Conservation (phyloP, 2,329 filamentous ascomycete genomes). For the Fusarium oxysporum region DNA sequence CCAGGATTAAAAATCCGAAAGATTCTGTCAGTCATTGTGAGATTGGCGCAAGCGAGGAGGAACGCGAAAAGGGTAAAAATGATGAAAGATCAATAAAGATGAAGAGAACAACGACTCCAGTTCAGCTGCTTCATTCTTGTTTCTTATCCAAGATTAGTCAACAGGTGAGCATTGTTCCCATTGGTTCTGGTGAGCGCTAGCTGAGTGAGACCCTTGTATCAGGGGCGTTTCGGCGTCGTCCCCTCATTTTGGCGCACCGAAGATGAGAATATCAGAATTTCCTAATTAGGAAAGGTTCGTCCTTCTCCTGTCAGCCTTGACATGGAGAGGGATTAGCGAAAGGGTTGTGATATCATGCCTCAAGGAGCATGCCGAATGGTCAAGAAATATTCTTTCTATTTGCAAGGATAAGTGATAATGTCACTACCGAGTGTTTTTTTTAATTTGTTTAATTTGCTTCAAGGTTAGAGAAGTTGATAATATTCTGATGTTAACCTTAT, state of each 20-base stretch:
- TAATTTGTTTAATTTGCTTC: not conserved
- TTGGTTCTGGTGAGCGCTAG: not conserved
- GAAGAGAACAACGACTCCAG: not conserved
- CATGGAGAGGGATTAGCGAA: too few species aligned
- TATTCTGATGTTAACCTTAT: not conserved
- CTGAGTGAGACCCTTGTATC: conserved; percentile 5
- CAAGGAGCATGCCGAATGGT: not conserved
- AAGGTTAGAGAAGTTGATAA: not conserved
- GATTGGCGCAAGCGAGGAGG: not conserved
- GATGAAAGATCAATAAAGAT: conserved; percentile 6
- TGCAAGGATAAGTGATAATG: not conserved
- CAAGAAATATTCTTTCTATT: rapidly evolving
- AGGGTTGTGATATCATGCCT: not conserved
- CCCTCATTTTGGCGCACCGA: not conserved
- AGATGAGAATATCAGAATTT: conserved; percentile 30
- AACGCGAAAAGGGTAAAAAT: conserved; percentile 9
- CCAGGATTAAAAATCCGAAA: conserved; percentile 52
- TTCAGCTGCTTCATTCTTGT: not conserved
- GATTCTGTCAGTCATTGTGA: conserved; percentile 38
- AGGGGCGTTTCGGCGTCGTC: not conserved
- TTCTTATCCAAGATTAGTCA: conserved; percentile 15
- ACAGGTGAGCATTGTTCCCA: not conserved
- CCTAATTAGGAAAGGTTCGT: not conserved
- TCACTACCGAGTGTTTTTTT: too few species aligned
- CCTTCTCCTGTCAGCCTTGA: not conserved